Conservation (phyloP, 768 basidiomycete genomes). For the Macrocybe gigantea region DNA sequence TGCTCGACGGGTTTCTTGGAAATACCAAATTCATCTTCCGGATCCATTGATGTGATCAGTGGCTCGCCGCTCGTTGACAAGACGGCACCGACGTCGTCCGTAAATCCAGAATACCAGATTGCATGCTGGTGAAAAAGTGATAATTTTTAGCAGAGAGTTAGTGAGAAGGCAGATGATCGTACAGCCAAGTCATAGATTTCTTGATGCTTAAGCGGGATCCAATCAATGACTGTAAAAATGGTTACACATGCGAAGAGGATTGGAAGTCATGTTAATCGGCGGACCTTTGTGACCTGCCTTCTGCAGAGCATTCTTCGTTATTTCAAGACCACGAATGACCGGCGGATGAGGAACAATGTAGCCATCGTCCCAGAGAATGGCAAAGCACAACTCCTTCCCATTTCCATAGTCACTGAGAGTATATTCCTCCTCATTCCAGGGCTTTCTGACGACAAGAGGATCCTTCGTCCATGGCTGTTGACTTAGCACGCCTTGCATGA, state of each 20-base stretch:
- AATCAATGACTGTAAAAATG: slow-evolving; percentile 54
- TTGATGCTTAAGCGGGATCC: slow-evolving; percentile 50
- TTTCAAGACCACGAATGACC: slow-evolving; percentile 50
- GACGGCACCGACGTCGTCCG: slow-evolving; percentile 36
- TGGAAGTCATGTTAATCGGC: slow-evolving; percentile 2
- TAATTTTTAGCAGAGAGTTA: background rate
- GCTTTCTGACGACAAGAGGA: slow-evolving; percentile 48
- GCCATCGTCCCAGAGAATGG: slow-evolving; percentile 64
- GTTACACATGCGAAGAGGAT: background rate
- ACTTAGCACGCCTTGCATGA: slow-evolving; percentile 58
- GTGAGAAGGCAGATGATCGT: slow-evolving; percentile 11
- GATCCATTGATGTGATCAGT: slow-evolving; percentile 40
- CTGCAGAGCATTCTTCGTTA: slow-evolving; percentile 47
- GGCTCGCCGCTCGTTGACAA: slow-evolving; percentile 47
- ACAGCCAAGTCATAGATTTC: slow-evolving; percentile 39
- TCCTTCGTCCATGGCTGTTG: slow-evolving; percentile 63
- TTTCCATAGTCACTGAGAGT: slow-evolving; percentile 48
- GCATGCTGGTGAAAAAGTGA: slow-evolving; percentile 16
- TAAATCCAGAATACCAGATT: slow-evolving; percentile 42
- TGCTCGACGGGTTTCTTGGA: background rate
- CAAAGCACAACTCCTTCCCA: slow-evolving; percentile 49
- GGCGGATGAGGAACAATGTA: slow-evolving; percentile 58
- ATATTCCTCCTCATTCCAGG: slow-evolving; percentile 59
- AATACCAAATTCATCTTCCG: slow-evolving; percentile 15
- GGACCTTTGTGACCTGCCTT: slow-evolving; percentile 63